Evolutionary conservation across 495 filamentous ascomycete species (phyloP), one percentile per base, ranked within the genome.

Genomic region (Annulohypoxylon bovei): DNA sequence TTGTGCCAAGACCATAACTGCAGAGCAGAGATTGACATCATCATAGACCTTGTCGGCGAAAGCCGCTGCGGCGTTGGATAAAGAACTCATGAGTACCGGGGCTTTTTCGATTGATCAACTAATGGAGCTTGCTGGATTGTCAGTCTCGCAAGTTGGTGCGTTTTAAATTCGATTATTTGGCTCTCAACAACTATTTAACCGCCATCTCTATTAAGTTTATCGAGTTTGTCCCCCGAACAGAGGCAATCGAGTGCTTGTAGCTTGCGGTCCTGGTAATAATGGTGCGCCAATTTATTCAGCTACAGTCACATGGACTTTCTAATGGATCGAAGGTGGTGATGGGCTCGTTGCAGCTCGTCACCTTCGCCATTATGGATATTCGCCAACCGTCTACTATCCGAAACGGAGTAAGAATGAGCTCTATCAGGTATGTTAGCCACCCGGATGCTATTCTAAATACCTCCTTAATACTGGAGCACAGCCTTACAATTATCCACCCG

Each of bases 21-120:
- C 7, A 52, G n/a, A n/a, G n/a, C 3, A 37, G 6, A 32, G 50
- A 75, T 65, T 75, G 59, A 76, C 74, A 60, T 22, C 12, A 39
- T 49, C 18, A 4, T 57, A 97, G 94, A 95, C 93, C 32, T 86
- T 97, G 61, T 91, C 90, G 0, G 91, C 93, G 30, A 93, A 94
- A 79, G 92, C 93, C 73, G 95, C 95, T 2, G 90, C 91, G 0
- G 90, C 91, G 33, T 88, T 99, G 3, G 95, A 99, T 78, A 88
- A 91, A 77, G 95, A 99, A 72, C 89, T 99, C 42, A 98, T 98
- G 95, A 91, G 88, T 77, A 84, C 88, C 18, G 94, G 96, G 3
- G 95, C 91, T 20, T 99, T 94, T 82, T 97, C 93, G 2, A 85
- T 99, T 40, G 95, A 98, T 79, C 95, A 99, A 77, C 83, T 99